phyloP scores from a whole-genome alignment of 176 grass and related monocot genomes.

The Microstegium vimineum region DNA sequence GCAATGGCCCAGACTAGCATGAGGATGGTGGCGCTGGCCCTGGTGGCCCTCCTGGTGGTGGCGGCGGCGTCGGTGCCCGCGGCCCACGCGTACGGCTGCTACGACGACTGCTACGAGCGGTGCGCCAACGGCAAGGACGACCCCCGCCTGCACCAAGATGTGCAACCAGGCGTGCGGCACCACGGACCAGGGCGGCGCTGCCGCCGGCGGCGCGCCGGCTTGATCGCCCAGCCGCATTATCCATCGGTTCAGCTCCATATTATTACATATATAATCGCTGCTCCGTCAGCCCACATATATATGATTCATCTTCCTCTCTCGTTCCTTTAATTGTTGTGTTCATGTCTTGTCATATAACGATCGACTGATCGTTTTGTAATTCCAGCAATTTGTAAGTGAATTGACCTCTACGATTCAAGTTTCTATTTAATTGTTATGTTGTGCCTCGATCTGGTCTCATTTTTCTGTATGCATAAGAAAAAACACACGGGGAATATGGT shows the following conservation, averaged over 20 bases:
- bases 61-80: constrained; percentile 20
- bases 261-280: neutral
- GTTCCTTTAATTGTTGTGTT: neutral
- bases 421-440: neutral
- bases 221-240: neutral
- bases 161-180: constrained; percentile 46
- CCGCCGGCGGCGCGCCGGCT: neutral
- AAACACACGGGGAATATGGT: too few relatives aligned
- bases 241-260: neutral
- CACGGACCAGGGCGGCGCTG: neutral
- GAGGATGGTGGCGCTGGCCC: constrained; percentile 9
- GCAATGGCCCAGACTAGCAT: constrained; percentile 1
- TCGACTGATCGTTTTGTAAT: neutral
- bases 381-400: neutral
- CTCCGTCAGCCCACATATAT: neutral
- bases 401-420: neutral
- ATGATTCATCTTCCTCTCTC: neutral
- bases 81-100: constrained; percentile 39
- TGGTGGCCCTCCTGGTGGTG: constrained; percentile 4
- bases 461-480: too few relatives aligned
- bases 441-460: neutral
- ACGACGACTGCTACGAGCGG: constrained; percentile 49
- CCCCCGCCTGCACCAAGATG: constrained; percentile 40
- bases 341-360: neutral
- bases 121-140: constrained; percentile 60